Percentiles rank a stretch among this genome's conserved stretches.
Conservation (phyloP, 1,284 basidiomycete species). For the Ceratobasidium sp. region DNA sequence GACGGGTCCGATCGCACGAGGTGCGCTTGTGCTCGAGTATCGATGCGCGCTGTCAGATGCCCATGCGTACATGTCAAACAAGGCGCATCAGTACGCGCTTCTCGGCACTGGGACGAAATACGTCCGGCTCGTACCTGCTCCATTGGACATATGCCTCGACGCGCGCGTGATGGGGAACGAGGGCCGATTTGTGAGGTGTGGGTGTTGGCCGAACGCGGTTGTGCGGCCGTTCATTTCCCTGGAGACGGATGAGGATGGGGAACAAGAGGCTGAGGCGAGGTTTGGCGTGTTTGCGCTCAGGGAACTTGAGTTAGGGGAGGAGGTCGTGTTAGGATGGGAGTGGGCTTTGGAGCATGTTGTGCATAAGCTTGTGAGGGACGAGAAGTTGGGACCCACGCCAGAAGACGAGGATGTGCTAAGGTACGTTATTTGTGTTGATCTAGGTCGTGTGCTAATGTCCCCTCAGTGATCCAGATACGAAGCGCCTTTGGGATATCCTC, state of each 20-base stretch:
- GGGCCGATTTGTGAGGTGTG: constrained; percentile 82
- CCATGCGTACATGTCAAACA: constrained; percentile 58
- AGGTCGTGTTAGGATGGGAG: constrained; percentile 94
- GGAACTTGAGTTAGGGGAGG: constrained; percentile 84
- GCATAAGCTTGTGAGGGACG: constrained; percentile 81
- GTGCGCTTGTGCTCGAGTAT: constrained; percentile 57
- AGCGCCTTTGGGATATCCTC: constrained; percentile 46
- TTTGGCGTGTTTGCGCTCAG: constrained; percentile 89
- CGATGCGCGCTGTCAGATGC: constrained; percentile 57
- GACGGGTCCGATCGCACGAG: constrained; percentile 55
- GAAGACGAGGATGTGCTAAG: constrained; percentile 45
- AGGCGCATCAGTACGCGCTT: constrained; percentile 65
- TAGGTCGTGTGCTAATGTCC: constrained; percentile 45
- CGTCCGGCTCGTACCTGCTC: constrained; percentile 85
- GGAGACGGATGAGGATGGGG: constrained; percentile 59
- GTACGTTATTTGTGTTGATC: constrained; percentile 60
- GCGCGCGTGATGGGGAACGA: constrained; percentile 83
- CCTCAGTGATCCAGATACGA: constrained; percentile 48
- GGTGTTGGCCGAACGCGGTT: constrained; percentile 92
- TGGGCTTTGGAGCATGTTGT: constrained; percentile 95
- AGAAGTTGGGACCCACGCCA: constrained; percentile 60
- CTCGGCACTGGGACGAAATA: constrained; percentile 64
- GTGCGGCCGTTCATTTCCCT: constrained; percentile 80
- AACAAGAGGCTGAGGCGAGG: constrained; percentile 65
- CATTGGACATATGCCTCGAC: constrained; percentile 86